Conservation (phyloP, 164 flowering plant species). For the Buxus sempervirens region DNA sequence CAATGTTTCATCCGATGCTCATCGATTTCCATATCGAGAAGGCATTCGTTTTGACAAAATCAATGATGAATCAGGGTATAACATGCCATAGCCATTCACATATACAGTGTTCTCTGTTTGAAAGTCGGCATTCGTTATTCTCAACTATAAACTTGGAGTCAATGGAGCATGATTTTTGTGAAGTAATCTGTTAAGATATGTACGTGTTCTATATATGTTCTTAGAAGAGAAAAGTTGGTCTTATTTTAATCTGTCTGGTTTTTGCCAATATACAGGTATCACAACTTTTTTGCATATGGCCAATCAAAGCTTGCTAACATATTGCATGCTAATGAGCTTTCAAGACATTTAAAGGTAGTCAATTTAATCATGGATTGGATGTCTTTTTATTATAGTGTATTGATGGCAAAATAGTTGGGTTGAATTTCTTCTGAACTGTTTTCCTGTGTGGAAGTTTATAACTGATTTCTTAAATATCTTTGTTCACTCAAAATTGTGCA, state of each 20-base stretch:
- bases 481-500: no score
- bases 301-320: constrained; percentile 79
- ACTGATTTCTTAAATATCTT: not conserved
- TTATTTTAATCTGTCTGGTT: not conserved
- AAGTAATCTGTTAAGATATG: constrained; percentile 46
- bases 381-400: not conserved
- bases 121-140: not conserved
- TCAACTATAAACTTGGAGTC: not conserved
- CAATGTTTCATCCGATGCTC: constrained; percentile 48
- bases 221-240: not conserved
- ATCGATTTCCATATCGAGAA: constrained; percentile 41
- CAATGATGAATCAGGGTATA: constrained; percentile 59
- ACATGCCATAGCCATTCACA: not conserved
- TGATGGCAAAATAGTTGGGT: not conserved
- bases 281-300: constrained; percentile 45
- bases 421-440: not conserved
- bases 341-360: constrained; percentile 56
- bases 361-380: not conserved
- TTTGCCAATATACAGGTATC: constrained; percentile 40
- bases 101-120: not conserved
- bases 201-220: not conserved
- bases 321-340: constrained; percentile 75
- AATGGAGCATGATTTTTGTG: constrained; percentile 7
- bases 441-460: not conserved
- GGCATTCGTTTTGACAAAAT: constrained; percentile 71